Evolutionary conservation across 2,329 filamentous ascomycete species (phyloP).

Genomic region (Nemania sp.): DNA sequence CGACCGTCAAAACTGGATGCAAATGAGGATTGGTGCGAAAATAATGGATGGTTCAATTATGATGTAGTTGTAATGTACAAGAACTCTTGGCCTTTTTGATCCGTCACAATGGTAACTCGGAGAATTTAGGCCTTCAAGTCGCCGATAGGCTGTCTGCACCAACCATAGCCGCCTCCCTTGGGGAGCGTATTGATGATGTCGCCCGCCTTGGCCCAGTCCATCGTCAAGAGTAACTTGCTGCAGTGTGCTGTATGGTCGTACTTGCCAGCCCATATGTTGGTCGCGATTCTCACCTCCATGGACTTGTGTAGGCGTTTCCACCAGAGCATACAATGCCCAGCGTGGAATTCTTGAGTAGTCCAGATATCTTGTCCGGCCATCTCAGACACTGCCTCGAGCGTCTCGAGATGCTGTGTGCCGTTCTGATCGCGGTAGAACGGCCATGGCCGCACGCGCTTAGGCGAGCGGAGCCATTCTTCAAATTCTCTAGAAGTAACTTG

Average conservation of each 20-base stretch:
- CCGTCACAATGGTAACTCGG: neutral
- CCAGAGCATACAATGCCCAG: neutral
- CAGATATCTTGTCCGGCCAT: neutral
- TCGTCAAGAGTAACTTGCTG: neutral
- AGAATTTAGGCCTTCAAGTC: neutral
- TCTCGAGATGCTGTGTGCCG: conserved; percentile 1
- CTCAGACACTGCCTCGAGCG: neutral
- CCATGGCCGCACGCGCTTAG: neutral
- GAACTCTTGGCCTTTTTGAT: neutral
- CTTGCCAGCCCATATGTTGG: neutral
- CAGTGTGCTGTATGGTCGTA: neutral
- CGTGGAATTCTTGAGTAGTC: neutral
- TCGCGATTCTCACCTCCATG: neutral
- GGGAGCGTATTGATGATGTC: neutral
- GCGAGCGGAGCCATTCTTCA: neutral
- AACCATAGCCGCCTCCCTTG: neutral
- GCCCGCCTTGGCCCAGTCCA: neutral
- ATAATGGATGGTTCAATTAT: no score
- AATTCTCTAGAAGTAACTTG: neutral
- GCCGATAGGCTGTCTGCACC: neutral
- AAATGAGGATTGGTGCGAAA: no score
- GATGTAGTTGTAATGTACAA: no score
- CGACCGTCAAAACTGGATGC: no score
- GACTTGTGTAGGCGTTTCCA: conserved; percentile 1
- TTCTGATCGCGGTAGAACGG: neutral